These are phyloP conservation scores for Sisymbrium irio DNA, from an alignment of 345 rosid genomes.

Conservation along the genomic window DNA sequence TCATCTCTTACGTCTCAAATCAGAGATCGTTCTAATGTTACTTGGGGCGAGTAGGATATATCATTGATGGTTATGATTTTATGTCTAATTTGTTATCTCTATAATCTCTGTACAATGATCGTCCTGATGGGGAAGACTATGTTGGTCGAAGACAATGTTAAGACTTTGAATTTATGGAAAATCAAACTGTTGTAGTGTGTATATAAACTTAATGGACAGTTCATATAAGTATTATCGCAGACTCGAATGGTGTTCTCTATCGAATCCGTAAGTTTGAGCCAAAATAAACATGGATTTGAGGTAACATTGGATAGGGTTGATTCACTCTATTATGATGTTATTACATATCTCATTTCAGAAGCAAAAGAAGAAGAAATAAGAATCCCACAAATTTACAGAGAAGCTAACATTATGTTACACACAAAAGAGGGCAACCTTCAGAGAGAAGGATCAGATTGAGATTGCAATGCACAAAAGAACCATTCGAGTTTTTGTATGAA, in stretches of 20 bases:
- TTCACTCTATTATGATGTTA: constrained; percentile 13
- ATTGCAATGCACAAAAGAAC: constrained; percentile 3
- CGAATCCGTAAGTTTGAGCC: neutral
- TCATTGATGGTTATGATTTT: constrained; percentile 38
- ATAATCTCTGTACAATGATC: constrained; percentile 16
- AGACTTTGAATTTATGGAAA: constrained; percentile 23
- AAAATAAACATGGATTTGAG: neutral
- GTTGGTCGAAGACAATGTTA: constrained; percentile 27
- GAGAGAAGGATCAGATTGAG: constrained; percentile 7
- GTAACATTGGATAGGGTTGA: neutral
- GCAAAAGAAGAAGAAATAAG: constrained; percentile 18
- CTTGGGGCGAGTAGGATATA: constrained; percentile 33
- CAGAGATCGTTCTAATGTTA: constrained; percentile 32
- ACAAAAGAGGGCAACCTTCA: constrained; percentile 6
- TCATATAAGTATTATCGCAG: neutral
- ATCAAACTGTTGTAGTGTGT: constrained; percentile 27
- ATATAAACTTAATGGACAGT: neutral
- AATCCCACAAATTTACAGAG: constrained; percentile 33
- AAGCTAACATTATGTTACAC: constrained; percentile 24
- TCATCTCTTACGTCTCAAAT: constrained; percentile 33
- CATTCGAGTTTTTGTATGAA: neutral
- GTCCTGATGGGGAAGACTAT: constrained; percentile 24
- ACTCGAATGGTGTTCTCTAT: neutral
- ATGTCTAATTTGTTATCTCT: constrained; percentile 31
- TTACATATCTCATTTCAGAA: constrained; percentile 27